Evolutionary conservation across 2,329 filamentous ascomycete species (phyloP).

Genomic region (Pyricularia grisea): DNA sequence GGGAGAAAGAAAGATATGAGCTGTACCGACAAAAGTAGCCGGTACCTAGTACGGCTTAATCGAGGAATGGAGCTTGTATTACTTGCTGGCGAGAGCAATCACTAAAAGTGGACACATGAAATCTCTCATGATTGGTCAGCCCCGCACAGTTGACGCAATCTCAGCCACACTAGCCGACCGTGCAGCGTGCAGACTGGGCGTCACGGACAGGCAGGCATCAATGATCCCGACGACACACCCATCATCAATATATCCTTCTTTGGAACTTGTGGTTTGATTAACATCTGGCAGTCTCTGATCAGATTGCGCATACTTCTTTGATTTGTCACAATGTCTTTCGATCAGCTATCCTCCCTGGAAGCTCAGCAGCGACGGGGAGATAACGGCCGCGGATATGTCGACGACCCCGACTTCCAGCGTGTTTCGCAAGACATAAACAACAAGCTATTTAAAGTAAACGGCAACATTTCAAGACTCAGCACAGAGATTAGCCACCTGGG

Average conservation of each 20-base stretch:
- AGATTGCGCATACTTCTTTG: neutral
- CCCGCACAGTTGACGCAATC: slow-evolving; percentile 4
- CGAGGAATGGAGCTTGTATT: too few relatives aligned
- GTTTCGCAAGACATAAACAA: slow-evolving; percentile 77
- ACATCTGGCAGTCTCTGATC: neutral
- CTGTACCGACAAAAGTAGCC: too few relatives aligned
- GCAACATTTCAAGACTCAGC: slow-evolving; percentile 76
- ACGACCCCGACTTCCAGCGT: slow-evolving; percentile 85
- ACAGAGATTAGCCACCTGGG: slow-evolving; percentile 80
- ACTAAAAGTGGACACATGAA: neutral
- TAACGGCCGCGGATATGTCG: slow-evolving; percentile 59
- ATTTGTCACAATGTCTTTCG: slow-evolving; percentile 67
- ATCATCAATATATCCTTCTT: neutral
- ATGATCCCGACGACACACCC: neutral
- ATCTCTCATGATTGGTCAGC: neutral
- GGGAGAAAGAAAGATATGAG: too few relatives aligned
- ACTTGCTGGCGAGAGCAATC: neutral
- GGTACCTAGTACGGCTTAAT: too few relatives aligned
- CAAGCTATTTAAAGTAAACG: slow-evolving; percentile 80
- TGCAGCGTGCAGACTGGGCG: neutral
- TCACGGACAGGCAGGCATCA: neutral
- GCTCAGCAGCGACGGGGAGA: slow-evolving; percentile 43
- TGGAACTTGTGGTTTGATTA: neutral
- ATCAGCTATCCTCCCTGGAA: slow-evolving; percentile 77
- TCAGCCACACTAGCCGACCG: slow-evolving; percentile 3